Evolutionary conservation across 345 rosid genomes (phyloP).

Genomic region (Eucalyptus rudis): DNA sequence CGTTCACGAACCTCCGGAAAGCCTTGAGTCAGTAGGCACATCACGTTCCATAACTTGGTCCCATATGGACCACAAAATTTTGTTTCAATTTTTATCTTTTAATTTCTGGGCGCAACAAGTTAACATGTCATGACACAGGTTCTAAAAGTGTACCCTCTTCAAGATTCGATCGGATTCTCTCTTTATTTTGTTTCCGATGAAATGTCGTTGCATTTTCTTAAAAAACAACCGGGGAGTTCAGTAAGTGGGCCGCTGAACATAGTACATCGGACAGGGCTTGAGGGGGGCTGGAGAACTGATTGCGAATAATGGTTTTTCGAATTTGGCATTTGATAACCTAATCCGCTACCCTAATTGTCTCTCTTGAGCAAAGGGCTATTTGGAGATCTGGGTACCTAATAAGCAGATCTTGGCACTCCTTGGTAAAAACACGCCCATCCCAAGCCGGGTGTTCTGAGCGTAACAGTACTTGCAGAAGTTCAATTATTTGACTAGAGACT

Average conservation of each 20-base stretch:
- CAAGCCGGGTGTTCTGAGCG: background rate
- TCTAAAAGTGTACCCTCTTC: background rate
- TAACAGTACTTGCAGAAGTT: no score
- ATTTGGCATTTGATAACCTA: background rate
- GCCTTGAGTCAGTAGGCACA: background rate
- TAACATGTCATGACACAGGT: background rate
- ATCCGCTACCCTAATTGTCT: background rate
- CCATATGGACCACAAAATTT: background rate
- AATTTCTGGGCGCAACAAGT: background rate
- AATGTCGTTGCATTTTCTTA: background rate
- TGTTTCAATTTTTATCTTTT: background rate
- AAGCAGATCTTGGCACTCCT: background rate
- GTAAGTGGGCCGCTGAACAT: background rate
- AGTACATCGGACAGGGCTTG: background rate
- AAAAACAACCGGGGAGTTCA: background rate
- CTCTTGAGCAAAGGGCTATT: background rate
- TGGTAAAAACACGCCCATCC: background rate
- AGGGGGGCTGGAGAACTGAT: background rate
- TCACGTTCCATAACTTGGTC: background rate
- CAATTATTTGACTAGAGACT: no score
- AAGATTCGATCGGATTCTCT: background rate
- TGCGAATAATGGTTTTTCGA: background rate
- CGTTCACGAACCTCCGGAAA: background rate
- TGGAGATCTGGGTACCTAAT: background rate
- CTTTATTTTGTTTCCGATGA: background rate